Evolutionary conservation across 768 basidiomycete species (phyloP), one percentile per base, ranked within the genome.

Genomic region (Crassisporium funariophilum): DNA sequence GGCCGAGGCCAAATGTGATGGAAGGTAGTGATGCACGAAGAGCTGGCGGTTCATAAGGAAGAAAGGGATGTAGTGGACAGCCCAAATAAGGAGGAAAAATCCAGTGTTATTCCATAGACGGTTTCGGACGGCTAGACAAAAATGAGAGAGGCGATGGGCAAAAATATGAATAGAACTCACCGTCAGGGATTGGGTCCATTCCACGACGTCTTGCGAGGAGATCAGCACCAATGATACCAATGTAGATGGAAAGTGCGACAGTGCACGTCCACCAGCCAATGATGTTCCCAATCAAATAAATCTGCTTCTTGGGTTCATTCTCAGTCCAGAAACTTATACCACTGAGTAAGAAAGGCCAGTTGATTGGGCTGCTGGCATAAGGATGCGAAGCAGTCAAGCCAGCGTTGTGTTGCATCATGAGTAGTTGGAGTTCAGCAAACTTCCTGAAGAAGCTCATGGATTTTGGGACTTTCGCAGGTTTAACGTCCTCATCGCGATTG

Each of bases 271-370:
- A 98, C 94, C 95, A 98, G 10, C 91, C 90, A 54, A 92, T 66
- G 39, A 97, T 66, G 66, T 99, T 99, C 19, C 97, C 97, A 57
- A 95, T 90, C 49, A 98, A 76, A 69, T 99, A 99, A 42, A 99
- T 94, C 67, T 99, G 97, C 66, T 89, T 86, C 62, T 91, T 85
- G 9, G 76, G 74, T 5, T 86, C 86, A 46, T 77, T 84, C 57
- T 90, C 77, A 4, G 97, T 99, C 97, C 97, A 99, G 78, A 98
- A 98, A 62, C 92, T 95, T 72, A 99, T 98, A 39, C 97, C 97
- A 52, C 77, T 91, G 21, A 98, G 69, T 29, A 94, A 79, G 84
- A 98, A 98, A 5, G 97, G 97, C 97, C 97, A 99, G 64, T 95
- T 94, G 69, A 98, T 86, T 4, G 97, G 94, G n/a, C 77, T 78